Base-by-base conservation (phyloP, 306 rosid species). In the Citrullus mucosospermus region DNA sequence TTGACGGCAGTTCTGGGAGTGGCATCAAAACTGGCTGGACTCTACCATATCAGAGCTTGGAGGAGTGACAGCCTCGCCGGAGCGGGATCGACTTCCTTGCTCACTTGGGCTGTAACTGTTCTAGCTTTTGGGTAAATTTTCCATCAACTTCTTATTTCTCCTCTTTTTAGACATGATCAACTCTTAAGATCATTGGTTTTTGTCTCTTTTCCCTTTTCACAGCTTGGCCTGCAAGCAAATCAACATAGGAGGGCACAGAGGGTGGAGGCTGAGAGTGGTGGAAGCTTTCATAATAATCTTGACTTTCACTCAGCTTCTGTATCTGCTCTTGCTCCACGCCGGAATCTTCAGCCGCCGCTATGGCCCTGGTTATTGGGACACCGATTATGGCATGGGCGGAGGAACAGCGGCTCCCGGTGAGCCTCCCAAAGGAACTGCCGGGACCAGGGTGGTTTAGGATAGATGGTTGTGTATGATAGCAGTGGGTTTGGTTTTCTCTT, bases 211-310 rank as follows among this genome's bases (percentile, higher is more conserved):
- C 8, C 15, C 28, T 43, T 20, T 44, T 17, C 58, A 65, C 70
- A 95, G 97, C 78, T 81, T 95, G 82, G 97, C 97, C 3, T 95
- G 97, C 82, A 92, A 92, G 89, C 61, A 95, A 80, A 95, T 95
- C 70, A 17, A 72, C 81, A 2, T 89, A 79, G 98, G 98, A 84
- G 98, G 97, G 14, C 62, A 87, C 62, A 88, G 98, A 76, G 98
- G 97, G 43, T 95, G 97, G 98, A 89, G 97, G 57, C 72, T 95
- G 81, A 88, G 43, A 84, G 71, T 92, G 6, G 80, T 92, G 81
- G 98, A 95, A 55, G 98, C 97, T 0, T 89, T 92, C 80, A 73
- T 92, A 69, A 92, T 95, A 50, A 86, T 95, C 39, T 79, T 92
- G 3, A 77, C 90, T 8, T 84, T 92, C 86, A 95, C 98, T 56